These are phyloP conservation scores for Plantago coronopus DNA, from an alignment of 305 asterid species.

Conservation along the genomic window DNA sequence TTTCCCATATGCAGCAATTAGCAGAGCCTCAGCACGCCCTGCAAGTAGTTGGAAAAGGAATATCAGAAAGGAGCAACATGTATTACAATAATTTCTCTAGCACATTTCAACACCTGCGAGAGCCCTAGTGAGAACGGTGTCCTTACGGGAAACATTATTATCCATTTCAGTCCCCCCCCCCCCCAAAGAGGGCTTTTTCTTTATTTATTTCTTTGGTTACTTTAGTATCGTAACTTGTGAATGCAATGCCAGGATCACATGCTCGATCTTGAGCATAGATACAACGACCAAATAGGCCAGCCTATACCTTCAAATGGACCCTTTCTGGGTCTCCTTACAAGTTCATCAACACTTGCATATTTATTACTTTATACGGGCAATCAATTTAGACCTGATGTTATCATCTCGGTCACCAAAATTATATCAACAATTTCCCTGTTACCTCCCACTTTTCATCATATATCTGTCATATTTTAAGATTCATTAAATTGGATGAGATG, in stretches of 20 bases:
- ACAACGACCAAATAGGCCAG: background rate
- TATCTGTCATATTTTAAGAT: background rate
- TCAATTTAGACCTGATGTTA: background rate
- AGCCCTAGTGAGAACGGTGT: slow-evolving; percentile 1
- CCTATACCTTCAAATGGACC: background rate
- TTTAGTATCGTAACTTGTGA: no score
- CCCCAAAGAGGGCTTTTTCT: background rate
- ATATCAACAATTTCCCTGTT: slow-evolving; percentile 2
- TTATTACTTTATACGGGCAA: slow-evolving; percentile 1
- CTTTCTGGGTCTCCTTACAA: slow-evolving; percentile 7
- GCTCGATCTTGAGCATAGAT: slow-evolving; percentile 5
- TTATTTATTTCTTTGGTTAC: background rate
- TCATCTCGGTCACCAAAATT: background rate
- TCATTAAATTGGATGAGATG: slow-evolving; percentile 1
- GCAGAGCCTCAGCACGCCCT: slow-evolving; percentile 96
- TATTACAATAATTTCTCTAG: background rate
- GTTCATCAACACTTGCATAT: background rate
- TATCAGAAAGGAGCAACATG: background rate
- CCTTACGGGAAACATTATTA: slow-evolving; percentile 8
- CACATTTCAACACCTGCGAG: background rate
- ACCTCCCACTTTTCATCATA: slow-evolving; percentile 8
- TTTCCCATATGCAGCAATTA: slow-evolving; percentile 86
- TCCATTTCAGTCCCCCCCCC: background rate
- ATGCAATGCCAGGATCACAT: slow-evolving; percentile 8
- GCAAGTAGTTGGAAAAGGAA: slow-evolving; percentile 24